A percentile compares a stretch with the other conserved stretches of the same genome.
Conservation (phyloP, 768 basidiomycete genomes). For the Leccinellum albellum region DNA sequence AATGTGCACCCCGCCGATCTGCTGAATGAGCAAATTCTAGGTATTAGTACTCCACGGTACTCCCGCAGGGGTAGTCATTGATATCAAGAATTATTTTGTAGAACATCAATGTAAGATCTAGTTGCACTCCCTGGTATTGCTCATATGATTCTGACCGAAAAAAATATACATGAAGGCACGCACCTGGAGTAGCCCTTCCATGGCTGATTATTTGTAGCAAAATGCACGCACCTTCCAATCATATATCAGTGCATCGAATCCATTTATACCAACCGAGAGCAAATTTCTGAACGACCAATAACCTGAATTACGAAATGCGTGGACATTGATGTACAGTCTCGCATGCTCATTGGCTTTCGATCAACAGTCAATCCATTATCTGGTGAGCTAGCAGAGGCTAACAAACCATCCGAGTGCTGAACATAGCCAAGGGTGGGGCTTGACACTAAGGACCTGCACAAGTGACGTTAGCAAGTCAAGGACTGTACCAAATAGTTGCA, state of each 20-base stretch:
- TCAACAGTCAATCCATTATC: not conserved
- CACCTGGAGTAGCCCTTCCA: not conserved
- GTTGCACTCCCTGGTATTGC: not conserved
- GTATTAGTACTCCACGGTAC: not conserved
- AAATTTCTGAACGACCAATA: not conserved
- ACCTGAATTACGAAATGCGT: too few relatives aligned
- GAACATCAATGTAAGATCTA: not conserved
- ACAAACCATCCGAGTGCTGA: not conserved
- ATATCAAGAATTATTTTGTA: too few relatives aligned
- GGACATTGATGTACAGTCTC: not conserved
- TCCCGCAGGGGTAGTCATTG: not conserved
- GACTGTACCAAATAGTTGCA: too few relatives aligned
- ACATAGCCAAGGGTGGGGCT: too few relatives aligned
- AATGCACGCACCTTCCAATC: not conserved
- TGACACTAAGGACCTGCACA: not conserved
- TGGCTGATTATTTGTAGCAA: not conserved
- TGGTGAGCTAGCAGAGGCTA: not conserved
- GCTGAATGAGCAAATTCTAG: not conserved
- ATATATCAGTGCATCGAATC: not conserved
- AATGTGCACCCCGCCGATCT: not conserved
- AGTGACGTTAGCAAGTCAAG: constrained; percentile 2
- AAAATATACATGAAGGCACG: not conserved
- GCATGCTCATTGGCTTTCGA: not conserved
- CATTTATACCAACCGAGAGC: not conserved
- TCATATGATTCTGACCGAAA: not conserved